phyloP scores from a whole-genome alignment of 306 rosid genomes.

The Glycine soja region DNA sequence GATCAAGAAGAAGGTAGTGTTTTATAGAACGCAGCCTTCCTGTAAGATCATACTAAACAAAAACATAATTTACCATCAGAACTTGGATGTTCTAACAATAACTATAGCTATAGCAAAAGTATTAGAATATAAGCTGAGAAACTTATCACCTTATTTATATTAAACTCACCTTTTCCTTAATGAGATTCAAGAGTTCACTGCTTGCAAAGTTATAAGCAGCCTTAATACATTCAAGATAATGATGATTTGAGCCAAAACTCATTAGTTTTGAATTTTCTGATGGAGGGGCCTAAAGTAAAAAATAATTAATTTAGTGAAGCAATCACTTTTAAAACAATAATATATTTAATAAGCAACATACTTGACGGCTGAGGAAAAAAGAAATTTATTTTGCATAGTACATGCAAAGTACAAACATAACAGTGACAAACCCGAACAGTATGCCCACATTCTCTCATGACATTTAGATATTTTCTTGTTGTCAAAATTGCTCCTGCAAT shows the following conservation, averaged over 20 bases:
- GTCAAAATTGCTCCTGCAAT: slow-evolving; percentile 88
- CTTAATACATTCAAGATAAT: slow-evolving; percentile 93
- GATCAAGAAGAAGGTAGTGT: slow-evolving; percentile 98
- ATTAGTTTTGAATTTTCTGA: slow-evolving; percentile 83
- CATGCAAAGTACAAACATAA: slow-evolving; percentile 26
- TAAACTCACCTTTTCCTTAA: slow-evolving; percentile 83
- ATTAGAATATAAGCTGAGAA: slow-evolving; percentile 32
- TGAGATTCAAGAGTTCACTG: slow-evolving; percentile 89
- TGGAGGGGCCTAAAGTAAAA: slow-evolving; percentile 73
- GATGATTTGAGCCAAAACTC: slow-evolving; percentile 92
- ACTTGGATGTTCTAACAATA: slow-evolving; percentile 35
- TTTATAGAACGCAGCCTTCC: slow-evolving; percentile 94
- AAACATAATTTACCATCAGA: slow-evolving; percentile 44
- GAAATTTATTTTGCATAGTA: slow-evolving; percentile 14
- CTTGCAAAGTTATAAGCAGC: slow-evolving; percentile 94
- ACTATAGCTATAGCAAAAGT: slow-evolving; percentile 24
- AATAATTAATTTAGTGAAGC: slow-evolving; percentile 43
- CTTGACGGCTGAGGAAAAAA: slow-evolving; percentile 20
- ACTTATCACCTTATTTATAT: slow-evolving; percentile 24
- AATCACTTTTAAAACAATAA: slow-evolving; percentile 20
- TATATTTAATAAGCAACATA: slow-evolving; percentile 21
- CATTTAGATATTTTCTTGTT: slow-evolving; percentile 96
- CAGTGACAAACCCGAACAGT: slow-evolving; percentile 81
- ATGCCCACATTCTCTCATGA: slow-evolving; percentile 99
- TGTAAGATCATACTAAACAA: slow-evolving; percentile 77